Conservation (phyloP, 1,284 basidiomycete genomes). For the Gomphus bonarii region DNA sequence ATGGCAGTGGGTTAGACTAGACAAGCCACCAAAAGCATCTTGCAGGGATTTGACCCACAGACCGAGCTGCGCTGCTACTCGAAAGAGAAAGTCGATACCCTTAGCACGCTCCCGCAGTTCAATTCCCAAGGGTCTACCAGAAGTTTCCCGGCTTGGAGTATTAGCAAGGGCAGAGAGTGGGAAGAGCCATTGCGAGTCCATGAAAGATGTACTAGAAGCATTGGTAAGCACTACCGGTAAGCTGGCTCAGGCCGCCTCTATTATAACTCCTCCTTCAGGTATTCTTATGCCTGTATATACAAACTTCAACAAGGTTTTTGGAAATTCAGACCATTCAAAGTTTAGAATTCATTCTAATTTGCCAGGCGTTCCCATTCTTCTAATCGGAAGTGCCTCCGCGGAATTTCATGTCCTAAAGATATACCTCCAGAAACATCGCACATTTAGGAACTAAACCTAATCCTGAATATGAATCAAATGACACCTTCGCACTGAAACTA, state of each 20-base stretch:
- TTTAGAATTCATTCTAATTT: background rate
- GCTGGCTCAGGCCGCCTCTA: conserved; percentile 1
- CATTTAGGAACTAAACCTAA: background rate
- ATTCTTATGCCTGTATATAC: background rate
- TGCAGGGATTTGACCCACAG: conserved; percentile 40
- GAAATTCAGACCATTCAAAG: background rate
- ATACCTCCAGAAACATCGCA: background rate
- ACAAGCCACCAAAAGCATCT: conserved; percentile 12
- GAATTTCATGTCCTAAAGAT: background rate
- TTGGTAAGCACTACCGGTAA: background rate
- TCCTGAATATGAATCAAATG: background rate
- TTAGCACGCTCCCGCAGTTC: conserved; percentile 67
- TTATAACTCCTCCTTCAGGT: background rate
- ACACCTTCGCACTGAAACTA: background rate
- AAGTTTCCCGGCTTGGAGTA: conserved; percentile 42
- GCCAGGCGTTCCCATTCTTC: background rate
- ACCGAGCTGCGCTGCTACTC: conserved; percentile 60
- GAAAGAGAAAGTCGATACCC: conserved; percentile 73
- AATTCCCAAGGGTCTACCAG: conserved; percentile 44
- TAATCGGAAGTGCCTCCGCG: background rate
- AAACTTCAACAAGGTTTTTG: background rate
- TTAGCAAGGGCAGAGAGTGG: conserved; percentile 42
- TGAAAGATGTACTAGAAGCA: background rate
- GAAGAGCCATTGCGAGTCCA: conserved; percentile 59
- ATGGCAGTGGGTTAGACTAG: conserved; percentile 13